phyloP scores from a whole-genome alignment of 352 stramenopile species.

The Chrysophaeum taylorii region DNA sequence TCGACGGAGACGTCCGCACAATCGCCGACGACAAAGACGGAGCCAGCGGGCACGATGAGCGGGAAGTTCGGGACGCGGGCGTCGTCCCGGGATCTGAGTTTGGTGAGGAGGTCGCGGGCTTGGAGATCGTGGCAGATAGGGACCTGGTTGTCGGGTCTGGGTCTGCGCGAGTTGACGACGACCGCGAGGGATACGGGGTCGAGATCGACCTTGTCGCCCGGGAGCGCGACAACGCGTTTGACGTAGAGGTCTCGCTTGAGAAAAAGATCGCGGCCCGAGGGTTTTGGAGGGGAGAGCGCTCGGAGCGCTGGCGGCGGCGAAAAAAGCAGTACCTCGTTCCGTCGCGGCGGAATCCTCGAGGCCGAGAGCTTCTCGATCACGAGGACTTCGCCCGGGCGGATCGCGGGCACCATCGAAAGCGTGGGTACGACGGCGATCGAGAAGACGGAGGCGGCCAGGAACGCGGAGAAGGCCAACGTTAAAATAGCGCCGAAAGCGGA shows the following conservation, averaged over 20 bases:
- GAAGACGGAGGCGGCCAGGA: not conserved
- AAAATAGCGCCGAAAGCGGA: not conserved
- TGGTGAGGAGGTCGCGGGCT: not conserved
- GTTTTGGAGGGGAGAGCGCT: not conserved
- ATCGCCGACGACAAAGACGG: slow-evolving; percentile 10
- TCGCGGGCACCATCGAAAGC: not conserved
- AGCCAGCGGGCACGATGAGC: not conserved
- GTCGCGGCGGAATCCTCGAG: not conserved
- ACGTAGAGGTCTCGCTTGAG: not conserved
- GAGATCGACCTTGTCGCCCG: not conserved
- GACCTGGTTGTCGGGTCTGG: no score
- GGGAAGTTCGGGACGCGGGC: not conserved
- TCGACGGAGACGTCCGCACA: slow-evolving; percentile 10
- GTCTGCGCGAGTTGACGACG: not conserved
- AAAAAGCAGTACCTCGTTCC: slow-evolving; percentile 1
- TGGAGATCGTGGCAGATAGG: not conserved
- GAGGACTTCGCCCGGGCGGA: not conserved
- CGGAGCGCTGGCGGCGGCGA: not conserved
- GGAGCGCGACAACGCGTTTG: slow-evolving; percentile 4
- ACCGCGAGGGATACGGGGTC: not conserved
- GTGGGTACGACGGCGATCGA: not conserved
- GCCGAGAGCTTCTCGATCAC: not conserved
- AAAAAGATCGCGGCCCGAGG: not conserved
- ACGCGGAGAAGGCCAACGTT: not conserved
- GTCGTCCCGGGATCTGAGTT: not conserved